A percentile compares a stretch with the other conserved stretches of the same genome.
Evolutionary conservation across 352 stramenopile genomes (phyloP).

Genomic region (Pythium scleroteichum): DNA sequence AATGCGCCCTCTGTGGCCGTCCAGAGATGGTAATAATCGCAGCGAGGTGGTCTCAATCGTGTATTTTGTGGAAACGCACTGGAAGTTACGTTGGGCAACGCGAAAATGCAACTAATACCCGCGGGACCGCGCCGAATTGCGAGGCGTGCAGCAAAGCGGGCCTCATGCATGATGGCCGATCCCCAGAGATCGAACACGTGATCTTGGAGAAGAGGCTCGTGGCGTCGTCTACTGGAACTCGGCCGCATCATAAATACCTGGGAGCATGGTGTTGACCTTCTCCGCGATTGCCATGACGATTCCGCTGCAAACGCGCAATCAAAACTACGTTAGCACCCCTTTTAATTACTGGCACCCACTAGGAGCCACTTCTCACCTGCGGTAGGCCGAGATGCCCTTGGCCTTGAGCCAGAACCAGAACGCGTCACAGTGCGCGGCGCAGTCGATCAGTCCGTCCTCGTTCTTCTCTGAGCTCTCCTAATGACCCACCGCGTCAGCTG

Average conservation of each 20-base stretch:
- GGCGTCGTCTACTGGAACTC: slow-evolving; percentile 87
- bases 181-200: neutral
- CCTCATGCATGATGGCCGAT: neutral
- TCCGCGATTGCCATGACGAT: slow-evolving; percentile 97
- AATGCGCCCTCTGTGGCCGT: too few species aligned
- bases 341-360: too few species aligned
- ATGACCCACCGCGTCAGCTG: slow-evolving; percentile 39
- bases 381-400: slow-evolving; percentile 94
- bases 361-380: slow-evolving; percentile 54
- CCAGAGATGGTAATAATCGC: too few species aligned
- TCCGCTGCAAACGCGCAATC: slow-evolving; percentile 62
- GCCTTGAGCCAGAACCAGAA: slow-evolving; percentile 97
- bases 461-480: slow-evolving; percentile 85
- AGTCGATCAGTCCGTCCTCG: slow-evolving; percentile 90
- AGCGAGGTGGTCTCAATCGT: too few species aligned
- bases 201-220: neutral
- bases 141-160: too few species aligned
- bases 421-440: slow-evolving; percentile 93
- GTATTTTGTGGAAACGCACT: too few species aligned
- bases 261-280: slow-evolving; percentile 97
- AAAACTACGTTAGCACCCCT: too few species aligned
- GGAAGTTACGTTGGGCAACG: too few species aligned
- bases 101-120: too few species aligned
- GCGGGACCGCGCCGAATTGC: too few species aligned
- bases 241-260: slow-evolving; percentile 95